These are phyloP conservation scores for Micractinium sp. DNA, from an alignment of 139 green algal genomes.

Conservation along the genomic window DNA sequence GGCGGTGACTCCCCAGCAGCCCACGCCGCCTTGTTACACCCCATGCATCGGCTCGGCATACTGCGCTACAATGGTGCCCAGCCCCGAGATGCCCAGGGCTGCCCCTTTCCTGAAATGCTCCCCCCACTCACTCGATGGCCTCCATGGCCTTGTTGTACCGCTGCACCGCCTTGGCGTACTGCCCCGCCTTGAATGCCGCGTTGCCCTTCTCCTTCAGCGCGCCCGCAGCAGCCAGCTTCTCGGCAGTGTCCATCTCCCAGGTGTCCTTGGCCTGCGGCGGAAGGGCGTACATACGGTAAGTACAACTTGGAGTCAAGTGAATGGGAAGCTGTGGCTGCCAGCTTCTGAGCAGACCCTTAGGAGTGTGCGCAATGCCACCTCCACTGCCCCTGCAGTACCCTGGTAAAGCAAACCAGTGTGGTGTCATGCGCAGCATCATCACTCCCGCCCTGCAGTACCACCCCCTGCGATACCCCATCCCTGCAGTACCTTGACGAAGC, in stretches of 20 bases:
- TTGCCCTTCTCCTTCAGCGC: constrained; percentile 93
- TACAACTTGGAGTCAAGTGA: background rate
- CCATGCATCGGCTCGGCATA: too few relatives aligned
- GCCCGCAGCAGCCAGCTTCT: constrained; percentile 82
- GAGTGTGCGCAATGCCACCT: too few relatives aligned
- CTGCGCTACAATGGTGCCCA: too few relatives aligned
- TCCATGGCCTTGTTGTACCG: constrained; percentile 74
- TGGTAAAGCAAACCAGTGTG: too few relatives aligned
- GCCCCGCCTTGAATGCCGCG: constrained; percentile 85
- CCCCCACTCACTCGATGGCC: constrained; percentile 57
- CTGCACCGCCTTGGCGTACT: constrained; percentile 65
- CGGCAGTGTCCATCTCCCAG: constrained; percentile 86
- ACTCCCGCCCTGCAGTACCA: too few relatives aligned
- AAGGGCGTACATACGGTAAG: background rate
- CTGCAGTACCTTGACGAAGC: constrained; percentile 62
- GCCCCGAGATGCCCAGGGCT: too few relatives aligned
- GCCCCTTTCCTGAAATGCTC: background rate
- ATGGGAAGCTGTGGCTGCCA: background rate
- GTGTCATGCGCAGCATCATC: too few relatives aligned
- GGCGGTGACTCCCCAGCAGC: too few relatives aligned
- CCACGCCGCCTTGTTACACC: too few relatives aligned
- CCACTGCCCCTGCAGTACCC: too few relatives aligned
- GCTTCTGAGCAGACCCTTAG: too few relatives aligned
- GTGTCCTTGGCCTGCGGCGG: constrained; percentile 84
- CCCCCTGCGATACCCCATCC: too few relatives aligned